Evolutionary conservation across 768 basidiomycete species (phyloP), one percentile per base, ranked within the genome.

Genomic region (Phaffia tasmanica): DNA sequence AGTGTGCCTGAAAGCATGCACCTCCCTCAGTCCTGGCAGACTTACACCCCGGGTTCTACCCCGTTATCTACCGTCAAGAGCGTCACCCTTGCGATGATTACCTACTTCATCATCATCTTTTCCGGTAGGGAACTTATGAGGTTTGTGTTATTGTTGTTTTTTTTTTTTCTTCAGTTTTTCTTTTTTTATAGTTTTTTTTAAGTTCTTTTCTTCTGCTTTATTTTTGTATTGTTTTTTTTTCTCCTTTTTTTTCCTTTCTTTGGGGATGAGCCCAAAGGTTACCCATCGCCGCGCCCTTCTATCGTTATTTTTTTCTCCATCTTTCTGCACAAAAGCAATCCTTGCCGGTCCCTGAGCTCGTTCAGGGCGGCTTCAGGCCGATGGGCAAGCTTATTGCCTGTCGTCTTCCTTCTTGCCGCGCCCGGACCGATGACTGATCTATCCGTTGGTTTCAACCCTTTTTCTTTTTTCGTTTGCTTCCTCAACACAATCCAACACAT

Each of bases 81-180:
- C 70, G 94, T 98, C 63, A 74, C 83, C 42, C 78, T 82, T 35
- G 79, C 86, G 18, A 82, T 99, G 70, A 82, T 77, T 35, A 81
- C 82, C 65, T 99, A 99, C 81, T 84, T 99, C 71, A 85, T 83
- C 77, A 79, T 86, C 79, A 85, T 99, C 74, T 98, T 97, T 74
- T 83, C 87, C 70, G 82, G 87, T 47, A 85, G 85, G 74, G 84
- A 83, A 71, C 75, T 88, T 72, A 95, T 97, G 93, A 87, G 82
- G 81, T 83, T 56, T 65, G 76, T 77, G 21, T 15, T 7, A 15
- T 5, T 56, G 27, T 64, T 23, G 42, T 30, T n/a, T 11, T 80
- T 82, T 72, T 86, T 85, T 74, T 1, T 29, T 11, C 4, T 35
- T 51, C 42, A 3, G 29, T 25, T 42, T 21, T 55, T n/a, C 46